Base-by-base conservation (phyloP, 306 rosid genomes). In the Acacia crassicarpa region DNA sequence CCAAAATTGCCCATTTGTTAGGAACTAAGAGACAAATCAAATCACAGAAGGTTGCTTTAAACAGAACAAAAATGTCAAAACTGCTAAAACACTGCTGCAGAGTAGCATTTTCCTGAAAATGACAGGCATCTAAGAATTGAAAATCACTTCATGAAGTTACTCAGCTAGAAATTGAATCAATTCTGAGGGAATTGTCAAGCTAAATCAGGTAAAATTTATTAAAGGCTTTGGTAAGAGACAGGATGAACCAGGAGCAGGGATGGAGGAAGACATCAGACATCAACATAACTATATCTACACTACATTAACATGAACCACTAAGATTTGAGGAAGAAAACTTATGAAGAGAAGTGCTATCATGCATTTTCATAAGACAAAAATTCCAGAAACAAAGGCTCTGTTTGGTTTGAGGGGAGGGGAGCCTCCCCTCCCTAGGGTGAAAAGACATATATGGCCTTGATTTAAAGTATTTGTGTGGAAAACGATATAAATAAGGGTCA, bases 301-400 rank as follows among this genome's bases (percentile, higher is more conserved):
- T 23, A 40, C 35, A 41, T 69, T 56, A 59, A 68, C 53, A 44
- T 38, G 38, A 72, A 49, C 66, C 75, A 61, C 32, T 61, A 74
- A 63, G 41, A 72, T 38, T 72, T 63, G 27, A 35, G 82, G 19
- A 44, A 48, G 65, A 82, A 44, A 43, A 77, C 66, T 23, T 74
- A 22, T 23, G 79, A n/a, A 41, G 69, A n/a, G 54, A 67, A 44
- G 9, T 15, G 16, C 59, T 49, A 65, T 51, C 32, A 25, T 48
- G 25, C 17, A 25, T 45, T 38, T 65, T 81, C 58, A 33, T 16
- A 48, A 32, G 83, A 62, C n/a, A 33, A 9, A 33, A 9, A 11
- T 6, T 32, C 49, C 53, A 72, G 14, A 75, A 78, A 66, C 62
- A 48, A n/a, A n/a, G n/a, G n/a, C n/a, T n/a, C n/a, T n/a, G n/a